Conservation (phyloP, 441 rosid genomes). For the Manihot esculenta region DNA sequence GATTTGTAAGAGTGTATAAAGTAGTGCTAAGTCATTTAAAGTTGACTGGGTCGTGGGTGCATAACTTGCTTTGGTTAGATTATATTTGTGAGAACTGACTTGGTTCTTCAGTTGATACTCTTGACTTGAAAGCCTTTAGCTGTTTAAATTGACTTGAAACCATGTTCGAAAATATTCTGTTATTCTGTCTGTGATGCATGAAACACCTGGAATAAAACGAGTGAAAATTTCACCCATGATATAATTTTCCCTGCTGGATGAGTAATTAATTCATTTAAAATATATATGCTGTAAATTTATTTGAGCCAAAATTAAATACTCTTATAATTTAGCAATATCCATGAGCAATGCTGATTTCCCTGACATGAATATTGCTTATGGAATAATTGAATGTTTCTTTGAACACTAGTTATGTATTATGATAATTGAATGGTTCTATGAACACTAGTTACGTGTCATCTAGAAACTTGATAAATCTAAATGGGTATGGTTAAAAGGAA, state of each 20-base stretch:
- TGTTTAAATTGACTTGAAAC: background rate
- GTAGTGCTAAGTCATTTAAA: background rate
- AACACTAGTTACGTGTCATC: background rate
- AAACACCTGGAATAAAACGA: background rate
- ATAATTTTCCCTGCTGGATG: background rate
- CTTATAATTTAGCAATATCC: background rate
- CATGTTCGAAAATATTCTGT: background rate
- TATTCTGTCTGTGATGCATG: background rate
- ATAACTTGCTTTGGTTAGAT: background rate
- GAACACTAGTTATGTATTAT: conserved; percentile 2
- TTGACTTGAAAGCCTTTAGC: background rate
- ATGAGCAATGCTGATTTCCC: conserved; percentile 2
- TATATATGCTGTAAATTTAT: background rate
- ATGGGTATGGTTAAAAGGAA: conserved; percentile 12
- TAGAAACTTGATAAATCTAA: background rate
- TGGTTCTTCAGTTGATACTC: background rate
- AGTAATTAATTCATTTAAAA: background rate
- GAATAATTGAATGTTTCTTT: background rate
- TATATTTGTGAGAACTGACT: background rate
- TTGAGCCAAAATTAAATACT: too few species aligned
- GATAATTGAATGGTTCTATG: background rate
- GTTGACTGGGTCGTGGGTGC: background rate
- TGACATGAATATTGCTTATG: conserved; percentile 5
- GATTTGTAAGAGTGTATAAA: background rate
- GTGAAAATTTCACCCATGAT: background rate